phyloP scores from a whole-genome alignment of 352 stramenopile genomes.

The Globisporangium nagaii region DNA sequence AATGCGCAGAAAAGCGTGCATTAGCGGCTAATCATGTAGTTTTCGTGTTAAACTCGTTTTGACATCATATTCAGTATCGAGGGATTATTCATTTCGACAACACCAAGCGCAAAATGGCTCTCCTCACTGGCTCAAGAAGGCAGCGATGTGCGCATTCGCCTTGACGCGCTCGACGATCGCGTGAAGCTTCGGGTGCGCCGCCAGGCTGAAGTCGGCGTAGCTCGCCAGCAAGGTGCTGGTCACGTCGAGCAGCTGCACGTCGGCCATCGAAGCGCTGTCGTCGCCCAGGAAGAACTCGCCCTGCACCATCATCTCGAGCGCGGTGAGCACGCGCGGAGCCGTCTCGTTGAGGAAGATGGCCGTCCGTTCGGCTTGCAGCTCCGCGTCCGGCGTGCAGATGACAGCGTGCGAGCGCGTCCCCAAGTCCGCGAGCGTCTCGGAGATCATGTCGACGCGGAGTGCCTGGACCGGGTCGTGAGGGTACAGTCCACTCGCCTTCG shows the following conservation, averaged over 20 bases:
- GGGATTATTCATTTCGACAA: too few species aligned
- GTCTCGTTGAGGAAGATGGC: constrained; percentile 24
- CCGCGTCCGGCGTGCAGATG: constrained; percentile 14
- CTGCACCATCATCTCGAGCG: constrained; percentile 22
- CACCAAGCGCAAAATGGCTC: too few species aligned
- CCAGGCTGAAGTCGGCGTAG: constrained; percentile 13
- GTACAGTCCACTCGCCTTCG: constrained; percentile 17
- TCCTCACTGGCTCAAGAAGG: too few species aligned
- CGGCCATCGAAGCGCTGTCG: constrained; percentile 32
- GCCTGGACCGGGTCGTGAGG: constrained; percentile 8
- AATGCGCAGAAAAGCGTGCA: too few species aligned
- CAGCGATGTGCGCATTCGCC: constrained; percentile 25
- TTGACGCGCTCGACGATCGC: constrained; percentile 27
- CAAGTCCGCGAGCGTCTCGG: constrained; percentile 8
- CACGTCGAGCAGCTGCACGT: constrained; percentile 51
- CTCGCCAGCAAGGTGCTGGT: constrained; percentile 28
- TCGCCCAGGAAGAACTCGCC: constrained; percentile 50
- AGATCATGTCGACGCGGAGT: constrained; percentile 13
- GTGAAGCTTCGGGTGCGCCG: constrained; percentile 41
- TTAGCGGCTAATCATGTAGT: too few species aligned
- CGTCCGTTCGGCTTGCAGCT: constrained; percentile 17
- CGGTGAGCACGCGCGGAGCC: constrained; percentile 17
- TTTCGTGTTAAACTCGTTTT: too few species aligned
- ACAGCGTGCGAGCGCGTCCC: neutral
- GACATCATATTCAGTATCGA: too few species aligned